phyloP scores from a whole-genome alignment of 139 green algal species.

The Auxenochlorella pyrenoidosa region DNA sequence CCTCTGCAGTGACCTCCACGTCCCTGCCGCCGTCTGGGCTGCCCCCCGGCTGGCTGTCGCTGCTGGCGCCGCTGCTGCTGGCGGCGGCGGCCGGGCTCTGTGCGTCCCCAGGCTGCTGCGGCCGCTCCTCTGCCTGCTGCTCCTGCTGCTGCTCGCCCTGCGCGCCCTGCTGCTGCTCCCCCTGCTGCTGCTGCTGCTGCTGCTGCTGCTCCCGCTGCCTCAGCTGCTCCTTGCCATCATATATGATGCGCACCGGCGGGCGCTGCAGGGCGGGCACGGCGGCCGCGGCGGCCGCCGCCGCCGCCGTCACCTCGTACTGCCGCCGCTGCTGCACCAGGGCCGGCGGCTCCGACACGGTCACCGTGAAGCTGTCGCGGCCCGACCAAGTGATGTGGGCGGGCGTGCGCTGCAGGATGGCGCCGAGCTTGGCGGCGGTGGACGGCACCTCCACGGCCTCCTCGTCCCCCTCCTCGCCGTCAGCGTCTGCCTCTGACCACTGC shows the following conservation, averaged over 20 bases:
- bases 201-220: not conserved
- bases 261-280: not conserved
- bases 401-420: constrained; percentile 43
- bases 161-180: not conserved
- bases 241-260: constrained; percentile 33
- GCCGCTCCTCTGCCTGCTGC: not conserved
- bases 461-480: not conserved
- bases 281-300: not conserved
- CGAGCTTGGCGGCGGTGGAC: not conserved
- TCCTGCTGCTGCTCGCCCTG: not conserved
- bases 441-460: not conserved
- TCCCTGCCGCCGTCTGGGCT: not conserved
- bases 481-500: not conserved
- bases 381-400: constrained; percentile 40
- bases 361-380: constrained; percentile 57
- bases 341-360: constrained; percentile 39
- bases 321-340: not conserved
- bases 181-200: constrained; percentile 9
- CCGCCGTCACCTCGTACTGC: not conserved
- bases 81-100: not conserved
- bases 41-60: not conserved
- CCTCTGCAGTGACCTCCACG: not conserved
- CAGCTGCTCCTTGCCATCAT: constrained; percentile 23
- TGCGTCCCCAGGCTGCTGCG: not conserved
- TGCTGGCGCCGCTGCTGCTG: not conserved